These are phyloP conservation scores for Hordeum marinum DNA, from an alignment of 176 grass and related monocot genomes.

Conservation along the genomic window DNA sequence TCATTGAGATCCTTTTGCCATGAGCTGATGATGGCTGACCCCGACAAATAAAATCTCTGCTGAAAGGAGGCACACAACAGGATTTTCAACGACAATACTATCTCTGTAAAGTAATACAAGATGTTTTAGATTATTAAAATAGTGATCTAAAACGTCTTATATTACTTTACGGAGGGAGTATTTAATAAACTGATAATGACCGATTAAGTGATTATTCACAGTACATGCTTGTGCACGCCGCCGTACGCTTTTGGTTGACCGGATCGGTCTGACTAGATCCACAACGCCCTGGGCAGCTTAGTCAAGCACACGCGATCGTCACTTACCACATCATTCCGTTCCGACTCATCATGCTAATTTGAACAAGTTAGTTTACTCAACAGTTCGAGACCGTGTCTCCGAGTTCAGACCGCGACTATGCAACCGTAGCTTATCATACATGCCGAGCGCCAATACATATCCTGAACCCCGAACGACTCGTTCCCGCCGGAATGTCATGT, in stretches of 20 bases:
- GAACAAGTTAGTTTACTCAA: background rate
- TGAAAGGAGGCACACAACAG: background rate
- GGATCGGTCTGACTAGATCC: slow-evolving; percentile 24
- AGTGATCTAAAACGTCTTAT: no score
- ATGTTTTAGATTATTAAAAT: no score
- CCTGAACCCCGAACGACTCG: background rate
- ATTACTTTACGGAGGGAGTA: no score
- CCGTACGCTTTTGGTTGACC: background rate
- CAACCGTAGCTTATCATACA: background rate
- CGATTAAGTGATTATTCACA: background rate
- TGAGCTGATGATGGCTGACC: background rate
- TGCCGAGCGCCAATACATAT: background rate
- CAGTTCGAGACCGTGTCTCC: background rate
- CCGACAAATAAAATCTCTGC: background rate
- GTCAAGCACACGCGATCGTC: slow-evolving; percentile 4
- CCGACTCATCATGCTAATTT: background rate
- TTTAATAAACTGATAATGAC: background rate
- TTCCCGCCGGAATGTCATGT: background rate
- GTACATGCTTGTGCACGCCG: background rate
- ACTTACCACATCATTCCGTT: background rate
- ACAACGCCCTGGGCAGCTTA: background rate
- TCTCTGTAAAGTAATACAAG: no score
- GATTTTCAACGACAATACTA: slow-evolving; percentile 2
- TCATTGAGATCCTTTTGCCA: no score
- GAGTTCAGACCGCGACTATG: slow-evolving; percentile 4